Evolutionary conservation across 306 rosid genomes (phyloP).

Genomic region (Begonia fuchsioides): DNA sequence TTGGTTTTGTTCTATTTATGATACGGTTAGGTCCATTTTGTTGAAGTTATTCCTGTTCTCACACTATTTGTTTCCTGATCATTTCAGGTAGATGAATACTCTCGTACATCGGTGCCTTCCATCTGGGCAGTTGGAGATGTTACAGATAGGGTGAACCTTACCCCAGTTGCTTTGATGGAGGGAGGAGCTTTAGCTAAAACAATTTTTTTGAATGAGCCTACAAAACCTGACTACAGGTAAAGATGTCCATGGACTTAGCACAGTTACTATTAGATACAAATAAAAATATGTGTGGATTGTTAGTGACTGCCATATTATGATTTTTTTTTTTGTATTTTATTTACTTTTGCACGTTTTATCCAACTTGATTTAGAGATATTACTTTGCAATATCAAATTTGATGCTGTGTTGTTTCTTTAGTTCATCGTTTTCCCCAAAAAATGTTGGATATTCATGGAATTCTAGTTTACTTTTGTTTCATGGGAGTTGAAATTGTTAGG

Average conservation of each 20-base stretch:
- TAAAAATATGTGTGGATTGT: background rate
- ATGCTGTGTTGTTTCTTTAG: too few relatives aligned
- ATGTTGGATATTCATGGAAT: too few relatives aligned
- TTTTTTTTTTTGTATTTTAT: too few relatives aligned
- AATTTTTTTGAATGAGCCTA: slow-evolving; percentile 59
- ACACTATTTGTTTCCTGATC: slow-evolving; percentile 1
- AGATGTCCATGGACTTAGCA: background rate
- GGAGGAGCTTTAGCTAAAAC: slow-evolving; percentile 79
- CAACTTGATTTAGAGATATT: too few relatives aligned
- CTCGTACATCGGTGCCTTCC: slow-evolving; percentile 81
- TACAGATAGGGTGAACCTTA: slow-evolving; percentile 81
- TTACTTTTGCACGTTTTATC: too few relatives aligned
- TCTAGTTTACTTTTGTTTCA: too few relatives aligned
- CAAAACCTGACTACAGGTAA: slow-evolving; percentile 90
- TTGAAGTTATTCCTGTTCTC: background rate
- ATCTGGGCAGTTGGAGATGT: slow-evolving; percentile 98
- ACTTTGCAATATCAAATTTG: too few relatives aligned
- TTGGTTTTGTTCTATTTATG: slow-evolving; percentile 9
- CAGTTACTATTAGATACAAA: background rate
- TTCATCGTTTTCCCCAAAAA: too few relatives aligned
- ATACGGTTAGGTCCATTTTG: slow-evolving; percentile 3
- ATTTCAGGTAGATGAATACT: slow-evolving; percentile 82
- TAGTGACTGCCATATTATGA: too few relatives aligned
- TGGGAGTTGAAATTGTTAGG: too few relatives aligned
- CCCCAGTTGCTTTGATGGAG: slow-evolving; percentile 99